Percentiles rank a stretch among this genome's conserved stretches.
Conservation (phyloP, 805 yeast species). For the Lipomyces chichibuensis region DNA sequence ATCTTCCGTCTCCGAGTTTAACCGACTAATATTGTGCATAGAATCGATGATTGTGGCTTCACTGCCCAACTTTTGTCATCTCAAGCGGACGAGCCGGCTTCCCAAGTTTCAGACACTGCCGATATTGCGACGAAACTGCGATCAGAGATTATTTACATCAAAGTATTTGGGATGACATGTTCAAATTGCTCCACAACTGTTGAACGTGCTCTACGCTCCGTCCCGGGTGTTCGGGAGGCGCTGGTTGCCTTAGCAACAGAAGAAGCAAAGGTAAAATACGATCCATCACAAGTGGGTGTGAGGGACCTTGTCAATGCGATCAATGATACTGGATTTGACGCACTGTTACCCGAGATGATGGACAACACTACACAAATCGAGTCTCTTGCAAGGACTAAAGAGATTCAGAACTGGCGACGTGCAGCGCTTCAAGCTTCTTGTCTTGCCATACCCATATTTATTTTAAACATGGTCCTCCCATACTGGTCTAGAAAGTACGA, state of each 20-base stretch:
- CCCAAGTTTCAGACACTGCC: constrained; percentile 16
- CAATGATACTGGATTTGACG: constrained; percentile 58
- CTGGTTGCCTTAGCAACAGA: constrained; percentile 58
- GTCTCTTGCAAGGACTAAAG: constrained; percentile 67
- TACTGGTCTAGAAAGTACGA: constrained; percentile 34
- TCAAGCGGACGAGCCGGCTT: constrained; percentile 15
- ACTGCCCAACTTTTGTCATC: constrained; percentile 50
- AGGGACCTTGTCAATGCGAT: constrained; percentile 62
- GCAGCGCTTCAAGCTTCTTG: constrained; percentile 57
- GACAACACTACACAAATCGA: constrained; percentile 72
- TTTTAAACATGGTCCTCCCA: constrained; percentile 48
- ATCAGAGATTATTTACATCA: constrained; percentile 28
- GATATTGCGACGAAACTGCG: constrained; percentile 21
- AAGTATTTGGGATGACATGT: constrained; percentile 64
- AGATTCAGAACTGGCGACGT: constrained; percentile 69
- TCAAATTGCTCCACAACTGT: constrained; percentile 57
- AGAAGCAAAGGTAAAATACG: constrained; percentile 58
- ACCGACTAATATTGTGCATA: background rate
- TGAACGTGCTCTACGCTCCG: constrained; percentile 50
- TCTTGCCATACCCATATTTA: constrained; percentile 64
- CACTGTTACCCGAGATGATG: constrained; percentile 47
- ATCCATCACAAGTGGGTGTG: constrained; percentile 59
- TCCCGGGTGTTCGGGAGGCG: constrained; percentile 56
- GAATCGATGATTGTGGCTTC: constrained; percentile 73
- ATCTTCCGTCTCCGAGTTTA: background rate